These are phyloP conservation scores for Drosera capensis DNA, from an alignment of 148 eudicot species.

Conservation along the genomic window DNA sequence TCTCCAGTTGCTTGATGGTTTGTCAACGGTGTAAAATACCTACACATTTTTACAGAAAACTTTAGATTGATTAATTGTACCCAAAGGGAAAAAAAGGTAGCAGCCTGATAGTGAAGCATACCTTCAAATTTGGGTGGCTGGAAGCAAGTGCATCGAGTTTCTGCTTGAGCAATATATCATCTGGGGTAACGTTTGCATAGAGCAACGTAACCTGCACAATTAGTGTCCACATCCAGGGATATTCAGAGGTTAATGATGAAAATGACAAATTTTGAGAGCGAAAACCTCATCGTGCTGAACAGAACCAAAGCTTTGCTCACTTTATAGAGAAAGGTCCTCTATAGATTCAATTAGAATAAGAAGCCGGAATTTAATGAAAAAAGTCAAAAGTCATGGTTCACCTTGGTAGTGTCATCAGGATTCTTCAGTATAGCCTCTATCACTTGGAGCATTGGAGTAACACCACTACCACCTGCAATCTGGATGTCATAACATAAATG, in stretches of 20 bases:
- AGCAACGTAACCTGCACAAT: slow-evolving; percentile 60
- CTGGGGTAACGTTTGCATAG: slow-evolving; percentile 89
- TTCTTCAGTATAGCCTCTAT: slow-evolving; percentile 83
- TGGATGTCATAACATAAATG: slow-evolving; percentile 19
- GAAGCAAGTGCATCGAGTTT: slow-evolving; percentile 77
- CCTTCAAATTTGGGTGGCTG: slow-evolving; percentile 90
- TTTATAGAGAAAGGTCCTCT: no score
- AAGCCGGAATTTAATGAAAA: no score
- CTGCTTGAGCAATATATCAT: slow-evolving; percentile 88
- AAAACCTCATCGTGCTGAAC: no score
- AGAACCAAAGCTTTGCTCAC: no score
- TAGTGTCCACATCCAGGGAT: not conserved
- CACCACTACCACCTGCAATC: slow-evolving; percentile 96
- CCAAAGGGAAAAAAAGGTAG: not conserved
- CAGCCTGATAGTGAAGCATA: slow-evolving; percentile 8
- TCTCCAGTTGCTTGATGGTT: slow-evolving; percentile 66
- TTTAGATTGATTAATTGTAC: not conserved
- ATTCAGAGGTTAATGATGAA: no score
- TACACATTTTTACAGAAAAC: slow-evolving; percentile 11
- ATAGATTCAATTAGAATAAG: no score
- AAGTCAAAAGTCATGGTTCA: slow-evolving; percentile 10
- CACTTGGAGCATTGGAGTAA: slow-evolving; percentile 97
- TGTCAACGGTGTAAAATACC: slow-evolving; percentile 92
- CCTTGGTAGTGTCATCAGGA: slow-evolving; percentile 88
- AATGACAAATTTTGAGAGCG: no score